These are phyloP conservation scores for Physocladia obscura DNA, from an alignment of 192 early-diverging fungal genomes.

Conservation along the genomic window DNA sequence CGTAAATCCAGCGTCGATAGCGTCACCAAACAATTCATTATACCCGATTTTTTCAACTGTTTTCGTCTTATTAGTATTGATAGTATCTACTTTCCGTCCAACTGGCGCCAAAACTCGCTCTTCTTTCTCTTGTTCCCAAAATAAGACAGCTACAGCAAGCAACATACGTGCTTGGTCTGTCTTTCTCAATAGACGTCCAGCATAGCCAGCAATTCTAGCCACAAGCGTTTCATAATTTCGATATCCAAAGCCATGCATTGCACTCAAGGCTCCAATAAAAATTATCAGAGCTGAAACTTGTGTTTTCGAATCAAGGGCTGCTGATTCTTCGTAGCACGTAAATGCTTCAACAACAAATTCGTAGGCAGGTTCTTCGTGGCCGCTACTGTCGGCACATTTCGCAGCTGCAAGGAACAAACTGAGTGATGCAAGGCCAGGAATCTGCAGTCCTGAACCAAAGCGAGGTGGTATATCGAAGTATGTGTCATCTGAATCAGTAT, in stretches of 20 bases:
- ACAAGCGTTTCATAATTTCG: slow-evolving; percentile 95
- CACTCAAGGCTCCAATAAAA: slow-evolving; percentile 81
- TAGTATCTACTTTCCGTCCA: not conserved
- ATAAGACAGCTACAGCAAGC: slow-evolving; percentile 80
- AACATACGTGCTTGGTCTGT: slow-evolving; percentile 89
- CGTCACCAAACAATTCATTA: not conserved
- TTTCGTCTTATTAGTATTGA: no score
- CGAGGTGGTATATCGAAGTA: slow-evolving; percentile 22
- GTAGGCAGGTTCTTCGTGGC: slow-evolving; percentile 91
- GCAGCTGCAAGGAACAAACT: slow-evolving; percentile 84
- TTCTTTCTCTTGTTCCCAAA: slow-evolving; percentile 69
- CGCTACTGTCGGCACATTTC: slow-evolving; percentile 77
- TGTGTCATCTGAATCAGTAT: slow-evolving; percentile 44
- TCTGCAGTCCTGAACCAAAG: slow-evolving; percentile 38
- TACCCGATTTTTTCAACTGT: no score
- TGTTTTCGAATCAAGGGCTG: slow-evolving; percentile 78
- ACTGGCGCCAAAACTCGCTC: not conserved
- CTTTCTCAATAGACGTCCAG: slow-evolving; percentile 64
- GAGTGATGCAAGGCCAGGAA: slow-evolving; percentile 59
- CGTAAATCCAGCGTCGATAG: not conserved
- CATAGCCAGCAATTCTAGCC: slow-evolving; percentile 69
- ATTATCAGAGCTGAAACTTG: slow-evolving; percentile 87
- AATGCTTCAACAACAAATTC: slow-evolving; percentile 97
- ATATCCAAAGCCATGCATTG: slow-evolving; percentile 73
- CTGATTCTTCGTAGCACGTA: slow-evolving; percentile 92